A percentile compares a stretch with the other conserved stretches of the same genome.
These are phyloP conservation scores for Auricularia cornea DNA, from an alignment of 768 basidiomycete species.

Conservation along the genomic window DNA sequence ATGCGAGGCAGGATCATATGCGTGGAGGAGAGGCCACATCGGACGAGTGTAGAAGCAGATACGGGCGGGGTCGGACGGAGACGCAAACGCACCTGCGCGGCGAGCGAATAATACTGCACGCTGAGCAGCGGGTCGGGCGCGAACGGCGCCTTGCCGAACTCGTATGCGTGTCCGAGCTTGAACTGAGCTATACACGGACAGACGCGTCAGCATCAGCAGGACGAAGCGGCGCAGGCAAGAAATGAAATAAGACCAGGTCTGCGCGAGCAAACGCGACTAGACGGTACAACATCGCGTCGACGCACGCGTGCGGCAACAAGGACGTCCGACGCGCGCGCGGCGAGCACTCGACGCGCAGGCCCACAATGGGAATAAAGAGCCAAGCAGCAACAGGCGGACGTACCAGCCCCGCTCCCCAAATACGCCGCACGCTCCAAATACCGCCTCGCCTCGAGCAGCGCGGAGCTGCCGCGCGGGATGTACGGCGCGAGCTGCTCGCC, in stretches of 20 bases:
- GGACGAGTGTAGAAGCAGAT: too few species aligned
- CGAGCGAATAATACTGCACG: slow-evolving; percentile 74
- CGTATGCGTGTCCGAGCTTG: slow-evolving; percentile 88
- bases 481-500: slow-evolving; percentile 43
- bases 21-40: too few species aligned
- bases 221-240: too few species aligned
- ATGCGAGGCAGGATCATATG: too few species aligned
- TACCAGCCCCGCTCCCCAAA: slow-evolving; percentile 50
- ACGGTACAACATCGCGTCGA: too few species aligned
- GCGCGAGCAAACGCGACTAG: too few species aligned
- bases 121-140: slow-evolving; percentile 81
- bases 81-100: slow-evolving; percentile 7
- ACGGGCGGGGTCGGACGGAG: too few species aligned
- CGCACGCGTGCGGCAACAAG: too few species aligned
- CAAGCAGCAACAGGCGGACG: neutral
- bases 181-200: slow-evolving; percentile 50
- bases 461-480: slow-evolving; percentile 43
- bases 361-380: too few species aligned
- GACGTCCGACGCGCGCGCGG: too few species aligned
- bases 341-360: too few species aligned
- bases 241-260: too few species aligned
- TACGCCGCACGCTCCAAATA: slow-evolving; percentile 81
- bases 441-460: slow-evolving; percentile 55
- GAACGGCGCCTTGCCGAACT: slow-evolving; percentile 80
- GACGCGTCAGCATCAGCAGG: neutral